Evolutionary conservation across 768 basidiomycete genomes (phyloP).

Genomic region (Rhodotorula graminis): DNA sequence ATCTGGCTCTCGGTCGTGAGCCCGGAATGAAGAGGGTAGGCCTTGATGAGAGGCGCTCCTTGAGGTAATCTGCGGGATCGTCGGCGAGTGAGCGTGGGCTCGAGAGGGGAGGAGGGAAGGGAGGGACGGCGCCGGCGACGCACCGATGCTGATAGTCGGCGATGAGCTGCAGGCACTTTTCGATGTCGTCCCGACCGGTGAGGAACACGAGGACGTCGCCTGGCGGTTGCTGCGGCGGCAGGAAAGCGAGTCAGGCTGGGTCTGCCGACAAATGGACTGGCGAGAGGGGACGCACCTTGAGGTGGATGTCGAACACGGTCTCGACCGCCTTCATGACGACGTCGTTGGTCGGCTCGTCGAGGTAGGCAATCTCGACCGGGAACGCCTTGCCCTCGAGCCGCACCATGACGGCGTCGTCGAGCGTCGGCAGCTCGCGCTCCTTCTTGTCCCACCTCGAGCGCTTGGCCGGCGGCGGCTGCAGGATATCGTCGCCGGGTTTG

Average conservation of each 20-base stretch:
- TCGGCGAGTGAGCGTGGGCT: conserved; percentile 51
- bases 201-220: conserved; percentile 93
- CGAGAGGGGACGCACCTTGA: conserved; percentile 59
- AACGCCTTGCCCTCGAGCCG: conserved; percentile 90
- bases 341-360: conserved; percentile 69
- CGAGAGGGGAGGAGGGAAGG: conserved; percentile 45
- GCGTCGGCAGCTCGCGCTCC: conserved; percentile 10
- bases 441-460: conserved; percentile 29
- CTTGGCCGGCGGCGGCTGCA: conserved; percentile 12
- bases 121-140: conserved; percentile 43
- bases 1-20: conserved; percentile 82
- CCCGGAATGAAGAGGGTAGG: conserved; percentile 81
- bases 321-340: conserved; percentile 78
- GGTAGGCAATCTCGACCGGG: conserved; percentile 88
- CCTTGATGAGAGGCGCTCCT: conserved; percentile 56
- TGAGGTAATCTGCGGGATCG: conserved; percentile 52
- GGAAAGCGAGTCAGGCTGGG: background rate
- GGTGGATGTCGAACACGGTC: conserved; percentile 67
- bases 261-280: no score
- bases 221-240: conserved; percentile 58
- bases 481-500: background rate
- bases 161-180: conserved; percentile 73
- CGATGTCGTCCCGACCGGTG: conserved; percentile 94
- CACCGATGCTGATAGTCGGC: conserved; percentile 60
- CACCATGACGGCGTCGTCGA: conserved; percentile 71